A percentile compares a stretch with the other conserved stretches of the same genome.
Evolutionary conservation across 495 filamentous ascomycete genomes (phyloP).

Genomic region (Saxispiralis lemnorum): DNA sequence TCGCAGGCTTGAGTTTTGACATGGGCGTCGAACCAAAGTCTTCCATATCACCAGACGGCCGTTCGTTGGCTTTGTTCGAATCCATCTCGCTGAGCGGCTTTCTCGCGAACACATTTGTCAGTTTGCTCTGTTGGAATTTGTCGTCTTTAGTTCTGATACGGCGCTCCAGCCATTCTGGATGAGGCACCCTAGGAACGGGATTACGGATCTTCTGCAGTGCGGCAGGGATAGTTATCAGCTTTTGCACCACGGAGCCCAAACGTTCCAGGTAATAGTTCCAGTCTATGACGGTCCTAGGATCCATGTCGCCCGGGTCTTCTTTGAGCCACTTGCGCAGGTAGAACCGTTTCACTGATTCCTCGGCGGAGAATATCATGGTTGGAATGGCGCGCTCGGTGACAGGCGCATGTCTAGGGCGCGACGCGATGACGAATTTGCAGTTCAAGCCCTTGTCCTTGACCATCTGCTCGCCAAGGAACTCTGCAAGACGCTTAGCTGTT

Average conservation of each 20-base stretch:
- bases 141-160: slow-evolving; percentile 90
- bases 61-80: slow-evolving; percentile 46
- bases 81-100: slow-evolving; percentile 54
- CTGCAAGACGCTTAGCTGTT: slow-evolving; percentile 84
- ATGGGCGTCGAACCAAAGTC: slow-evolving; percentile 48
- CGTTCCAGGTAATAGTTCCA: slow-evolving; percentile 96
- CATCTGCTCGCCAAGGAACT: slow-evolving; percentile 96
- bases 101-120: slow-evolving; percentile 85
- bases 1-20: slow-evolving; percentile 43
- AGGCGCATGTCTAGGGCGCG: slow-evolving; percentile 67
- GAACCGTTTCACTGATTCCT: slow-evolving; percentile 64
- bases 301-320: slow-evolving; percentile 85
- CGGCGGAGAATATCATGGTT: slow-evolving; percentile 91
- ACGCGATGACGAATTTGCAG: slow-evolving; percentile 97
- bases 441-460: slow-evolving; percentile 96
- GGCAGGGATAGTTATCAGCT: slow-evolving; percentile 94
- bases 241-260: slow-evolving; percentile 89
- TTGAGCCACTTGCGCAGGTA: slow-evolving; percentile 91
- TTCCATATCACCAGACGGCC: slow-evolving; percentile 51
- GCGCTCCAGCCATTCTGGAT: slow-evolving; percentile 92
- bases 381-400: slow-evolving; percentile 91
- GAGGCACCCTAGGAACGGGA: slow-evolving; percentile 77
- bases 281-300: slow-evolving; percentile 72
- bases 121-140: slow-evolving; percentile 92
- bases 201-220: slow-evolving; percentile 89